Base-by-base conservation (phyloP, 2,329 filamentous ascomycete species). In the Stemphylium vesicarium region DNA sequence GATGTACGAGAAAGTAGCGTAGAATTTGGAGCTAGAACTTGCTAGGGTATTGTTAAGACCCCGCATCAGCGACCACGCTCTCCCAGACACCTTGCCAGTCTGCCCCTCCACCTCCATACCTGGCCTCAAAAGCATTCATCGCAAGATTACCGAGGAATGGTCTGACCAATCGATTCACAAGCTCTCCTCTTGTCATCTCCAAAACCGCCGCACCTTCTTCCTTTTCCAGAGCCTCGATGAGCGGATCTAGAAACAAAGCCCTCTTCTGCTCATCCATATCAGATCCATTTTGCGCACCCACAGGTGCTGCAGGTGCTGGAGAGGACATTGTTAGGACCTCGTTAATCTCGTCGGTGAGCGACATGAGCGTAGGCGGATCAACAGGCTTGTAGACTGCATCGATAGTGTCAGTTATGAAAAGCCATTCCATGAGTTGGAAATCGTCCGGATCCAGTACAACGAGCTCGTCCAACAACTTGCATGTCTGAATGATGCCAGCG, bases 341-440 rank as follows among this genome's bases (percentile, higher is more conserved):
- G 0, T 91, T 89, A 8, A 96, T 81, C 67, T 95, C 90, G 65
- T 98, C 95, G 0, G 90, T 89, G 4, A 98, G 83, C 2, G 91
- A 91, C 2, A 64, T 90, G 80, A 1, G 91, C 84, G 56, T 87
- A 83, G 77, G 88, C 88, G 46, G 81, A 79, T 39, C 50, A 12
- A 85, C 78, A 0, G 91, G 88, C 11, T 90, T 87, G 76, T 99
- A 96, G 31, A 99, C 90, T 1, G 95, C 93, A 68, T 99, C 95
- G 61, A 97, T 93, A 12, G 94, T 98, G 75, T 99, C 95, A 1
- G 92, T 96, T 50, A 99, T 88, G 75, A 96, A 99, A 4, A 98
- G 85, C 95, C 95, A 99, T 79, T 97, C 92, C 68, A 96, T 89
- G n/a, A 98, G 84, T 75, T 98, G 95, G 77, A 98, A 99, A 73